Evolutionary conservation across 2,329 filamentous ascomycete genomes (phyloP).

Genomic region (Amauroascus verrucosus): DNA sequence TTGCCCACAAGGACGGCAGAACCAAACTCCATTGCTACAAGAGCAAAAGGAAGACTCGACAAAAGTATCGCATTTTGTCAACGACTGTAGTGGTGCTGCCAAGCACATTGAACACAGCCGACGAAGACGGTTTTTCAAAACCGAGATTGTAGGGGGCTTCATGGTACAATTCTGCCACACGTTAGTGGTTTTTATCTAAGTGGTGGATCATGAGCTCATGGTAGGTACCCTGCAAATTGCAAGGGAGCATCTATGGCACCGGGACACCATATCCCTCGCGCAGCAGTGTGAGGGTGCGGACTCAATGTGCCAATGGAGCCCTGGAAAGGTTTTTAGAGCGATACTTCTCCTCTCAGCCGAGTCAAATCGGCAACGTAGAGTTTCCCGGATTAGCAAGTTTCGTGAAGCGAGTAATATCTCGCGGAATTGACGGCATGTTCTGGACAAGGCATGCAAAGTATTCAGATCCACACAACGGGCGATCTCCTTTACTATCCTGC

Average conservation of each 20-base stretch:
- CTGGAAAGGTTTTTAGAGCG: background rate
- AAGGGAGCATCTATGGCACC: slow-evolving; percentile 66
- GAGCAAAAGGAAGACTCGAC: slow-evolving; percentile 49
- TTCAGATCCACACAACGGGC: slow-evolving; percentile 75
- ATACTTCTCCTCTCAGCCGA: background rate
- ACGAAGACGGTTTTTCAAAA: slow-evolving; percentile 65
- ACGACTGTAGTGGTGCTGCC: slow-evolving; percentile 51
- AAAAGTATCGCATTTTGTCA: slow-evolving; percentile 19
- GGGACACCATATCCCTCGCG: slow-evolving; percentile 75
- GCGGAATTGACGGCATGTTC: slow-evolving; percentile 70
- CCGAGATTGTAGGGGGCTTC: slow-evolving; percentile 61
- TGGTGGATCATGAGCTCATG: background rate
- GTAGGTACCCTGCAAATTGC: slow-evolving; percentile 66
- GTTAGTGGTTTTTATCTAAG: background rate
- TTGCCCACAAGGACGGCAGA: slow-evolving; percentile 75
- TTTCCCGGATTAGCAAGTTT: slow-evolving; percentile 59
- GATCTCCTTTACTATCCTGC: slow-evolving; percentile 65
- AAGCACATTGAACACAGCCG: slow-evolving; percentile 69
- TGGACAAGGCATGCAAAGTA: slow-evolving; percentile 70
- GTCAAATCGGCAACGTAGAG: slow-evolving; percentile 72
- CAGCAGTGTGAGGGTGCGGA: slow-evolving; percentile 65
- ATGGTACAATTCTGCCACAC: slow-evolving; percentile 68
- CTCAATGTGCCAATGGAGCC: slow-evolving; percentile 28
- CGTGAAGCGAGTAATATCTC: slow-evolving; percentile 69
- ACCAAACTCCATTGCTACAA: slow-evolving; percentile 56